Conservation (phyloP, 1,139 yeast genomes). For the Nakaseomyces delphensis region DNA sequence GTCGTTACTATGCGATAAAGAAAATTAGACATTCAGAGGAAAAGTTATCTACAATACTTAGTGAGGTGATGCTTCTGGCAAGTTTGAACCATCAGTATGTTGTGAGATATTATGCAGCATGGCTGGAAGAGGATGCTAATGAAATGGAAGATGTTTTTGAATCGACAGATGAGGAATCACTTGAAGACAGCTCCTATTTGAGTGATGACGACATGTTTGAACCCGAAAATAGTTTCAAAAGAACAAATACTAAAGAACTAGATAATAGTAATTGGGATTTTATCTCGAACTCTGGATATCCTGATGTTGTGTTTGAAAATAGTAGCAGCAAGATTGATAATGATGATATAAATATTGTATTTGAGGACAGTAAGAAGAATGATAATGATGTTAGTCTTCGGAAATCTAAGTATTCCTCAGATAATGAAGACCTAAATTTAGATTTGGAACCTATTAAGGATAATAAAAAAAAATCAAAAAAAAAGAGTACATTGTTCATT, state of each 20-base stretch:
- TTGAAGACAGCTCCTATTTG: slow-evolving; percentile 13
- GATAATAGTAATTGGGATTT: slow-evolving; percentile 41
- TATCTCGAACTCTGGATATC: slow-evolving; percentile 54
- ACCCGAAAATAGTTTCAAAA: slow-evolving; percentile 24
- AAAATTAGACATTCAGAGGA: slow-evolving; percentile 78
- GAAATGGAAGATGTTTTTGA: slow-evolving; percentile 40
- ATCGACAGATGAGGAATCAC: slow-evolving; percentile 28
- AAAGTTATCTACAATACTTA: slow-evolving; percentile 68
- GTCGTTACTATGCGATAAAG: slow-evolving; percentile 89
- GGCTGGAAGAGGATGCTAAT: slow-evolving; percentile 70
- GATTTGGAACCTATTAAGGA: not conserved
- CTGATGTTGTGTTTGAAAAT: slow-evolving; percentile 52
- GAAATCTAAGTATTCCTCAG: not conserved
- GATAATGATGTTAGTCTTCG: slow-evolving; percentile 7
- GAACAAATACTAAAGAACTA: slow-evolving; percentile 22
- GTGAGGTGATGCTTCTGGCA: slow-evolving; percentile 87
- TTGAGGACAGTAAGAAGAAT: slow-evolving; percentile 37
- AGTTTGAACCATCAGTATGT: slow-evolving; percentile 91
- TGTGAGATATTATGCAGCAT: slow-evolving; percentile 91
- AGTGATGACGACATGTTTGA: slow-evolving; percentile 20
- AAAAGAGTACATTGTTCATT: slow-evolving; percentile 55
- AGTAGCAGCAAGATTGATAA: slow-evolving; percentile 36
- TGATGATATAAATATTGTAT: slow-evolving; percentile 48
- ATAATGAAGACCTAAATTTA: not conserved
- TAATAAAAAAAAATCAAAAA: slow-evolving; percentile 11